Evolutionary conservation across 495 filamentous ascomycete genomes (phyloP), one percentile per base, ranked within the genome.

Genomic region (Saxophila tyrrhenica): DNA sequence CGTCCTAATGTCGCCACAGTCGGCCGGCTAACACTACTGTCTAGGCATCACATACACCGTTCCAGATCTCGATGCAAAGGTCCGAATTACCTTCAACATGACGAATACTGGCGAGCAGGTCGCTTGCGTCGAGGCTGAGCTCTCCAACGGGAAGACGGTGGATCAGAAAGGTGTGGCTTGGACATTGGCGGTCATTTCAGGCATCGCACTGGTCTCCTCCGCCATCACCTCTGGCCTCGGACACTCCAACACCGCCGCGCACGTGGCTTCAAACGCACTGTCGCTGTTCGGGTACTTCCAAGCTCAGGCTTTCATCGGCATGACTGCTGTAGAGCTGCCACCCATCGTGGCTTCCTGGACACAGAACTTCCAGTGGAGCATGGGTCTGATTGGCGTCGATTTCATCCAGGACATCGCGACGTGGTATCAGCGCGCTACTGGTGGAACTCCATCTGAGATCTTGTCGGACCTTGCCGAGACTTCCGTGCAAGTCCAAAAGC

Each of bases 301-400:
- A 67, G 83, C 86, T 13, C 92, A 96, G 67, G 90, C 92, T n/a
- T 89, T 98, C 69, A 75, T 95, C 58, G 92, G 90, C 44, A 84
- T 96, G 75, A 85, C 80, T 32, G 77, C 85, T 13, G 82, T 96
- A n/a, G 75, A 76, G 22, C 79, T 95, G 48, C 92, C 92, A 2
- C 92, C 92, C 0, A 85, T 94, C 47, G 92, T 94, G 42, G 78
- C 85, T 63, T 77, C 91, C 0, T 98, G 92, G 92, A 95, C 91
- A 0, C 91, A 97, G 73, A 92, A 97, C 65, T 96, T 97, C 74
- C 84, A 91, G 68, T 98, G 92, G 92, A 91, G 82, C 66, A 94
- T 98, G 88, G 92, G 92, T 62, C 90, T 98, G 64, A 94, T 98
- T 64, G 78, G 78, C 50, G 78, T 98, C 54, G 74, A 75, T 41